Percentiles rank a stretch among this genome's conserved stretches.
phyloP scores from a whole-genome alignment of 495 filamentous ascomycete genomes.

The Talaromyces proteolyticus region DNA sequence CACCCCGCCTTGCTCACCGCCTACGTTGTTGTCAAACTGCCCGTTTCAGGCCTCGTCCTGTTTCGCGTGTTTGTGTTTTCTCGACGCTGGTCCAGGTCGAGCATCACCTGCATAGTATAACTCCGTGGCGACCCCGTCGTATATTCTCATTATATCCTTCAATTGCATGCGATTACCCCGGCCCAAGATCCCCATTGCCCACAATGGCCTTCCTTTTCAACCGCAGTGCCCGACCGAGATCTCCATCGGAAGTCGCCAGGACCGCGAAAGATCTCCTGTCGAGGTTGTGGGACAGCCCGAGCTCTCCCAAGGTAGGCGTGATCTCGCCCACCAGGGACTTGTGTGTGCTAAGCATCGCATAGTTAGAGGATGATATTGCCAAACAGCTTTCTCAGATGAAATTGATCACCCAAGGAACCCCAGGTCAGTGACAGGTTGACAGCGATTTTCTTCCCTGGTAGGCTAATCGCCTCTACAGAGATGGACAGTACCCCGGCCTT shows the following conservation, averaged over 20 bases:
- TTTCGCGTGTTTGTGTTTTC: background rate
- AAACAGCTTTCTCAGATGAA: constrained; percentile 80
- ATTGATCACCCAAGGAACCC: constrained; percentile 74
- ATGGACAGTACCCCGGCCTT: constrained; percentile 80
- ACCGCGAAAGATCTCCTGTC: constrained; percentile 51
- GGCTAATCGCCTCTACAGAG: constrained; percentile 46
- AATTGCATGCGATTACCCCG: background rate
- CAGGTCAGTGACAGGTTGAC: constrained; percentile 44
- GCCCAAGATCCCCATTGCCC: constrained; percentile 5
- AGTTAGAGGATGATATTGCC: constrained; percentile 71
- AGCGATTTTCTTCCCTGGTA: background rate
- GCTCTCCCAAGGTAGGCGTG: constrained; percentile 31
- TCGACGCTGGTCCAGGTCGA: too few species aligned
- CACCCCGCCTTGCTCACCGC: constrained; percentile 6
- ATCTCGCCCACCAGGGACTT: background rate
- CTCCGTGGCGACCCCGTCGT: too few species aligned
- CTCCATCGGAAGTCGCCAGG: constrained; percentile 51
- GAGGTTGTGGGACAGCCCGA: constrained; percentile 39
- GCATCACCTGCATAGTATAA: too few species aligned
- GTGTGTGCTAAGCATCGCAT: constrained; percentile 4
- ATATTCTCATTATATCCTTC: background rate
- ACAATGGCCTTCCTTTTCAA: constrained; percentile 91
- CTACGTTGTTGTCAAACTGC: constrained; percentile 9
- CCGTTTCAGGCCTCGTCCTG: constrained; percentile 5
- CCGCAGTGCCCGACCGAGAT: constrained; percentile 46